Base-by-base conservation (phyloP, 169 alveolate genomes). In the Cryptosporidium parvum region DNA sequence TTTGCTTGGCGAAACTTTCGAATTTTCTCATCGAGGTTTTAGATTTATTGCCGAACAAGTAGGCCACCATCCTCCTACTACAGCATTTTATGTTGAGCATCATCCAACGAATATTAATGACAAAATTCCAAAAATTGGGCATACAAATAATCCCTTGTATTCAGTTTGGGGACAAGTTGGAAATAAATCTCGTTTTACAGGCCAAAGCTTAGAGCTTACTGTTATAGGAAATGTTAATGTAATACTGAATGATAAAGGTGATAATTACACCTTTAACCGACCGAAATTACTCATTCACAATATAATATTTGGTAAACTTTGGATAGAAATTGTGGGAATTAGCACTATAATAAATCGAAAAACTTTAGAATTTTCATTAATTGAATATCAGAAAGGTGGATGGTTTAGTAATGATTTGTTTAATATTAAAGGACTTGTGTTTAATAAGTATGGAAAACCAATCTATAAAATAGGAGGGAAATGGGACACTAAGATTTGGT, bases 1-100 rank as follows among this genome's bases (percentile, higher is more conserved):
- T 0, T 71, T 97, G 59, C 96, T 97, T 53, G 99, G 99, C 3
- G 99, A 98, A 92, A 98, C 99, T 16, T 98, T 91, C 93, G 99
- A 98, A 86, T 87, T 96, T 69, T 93, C 97, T 0, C 98, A 96
- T 62, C 93, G 96, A 29, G 97, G 97, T 18, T 97, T 94, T 86
- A 93, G 94, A 71, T 94, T 95, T 75, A 58, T 97, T 45, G 96
- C 99, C 8, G 99, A 98, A 75, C 99, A 98, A 85, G 89, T 80
- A 16, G 96, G 96, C 0, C 99, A 97, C 86, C 99, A 97, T 75
- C 99, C 99, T 4, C 99, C 99, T 9, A 95, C 96, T 5, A 91
- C 98, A 12, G 99, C 99, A 3, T 96, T 94, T 93, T 97, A 96
- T 91, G 89, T 80, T 80, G 89, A 80, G n/a, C 89, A 80, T 23